Base-by-base conservation (phyloP, 768 basidiomycete species). In the Tubosaeta sp. region DNA sequence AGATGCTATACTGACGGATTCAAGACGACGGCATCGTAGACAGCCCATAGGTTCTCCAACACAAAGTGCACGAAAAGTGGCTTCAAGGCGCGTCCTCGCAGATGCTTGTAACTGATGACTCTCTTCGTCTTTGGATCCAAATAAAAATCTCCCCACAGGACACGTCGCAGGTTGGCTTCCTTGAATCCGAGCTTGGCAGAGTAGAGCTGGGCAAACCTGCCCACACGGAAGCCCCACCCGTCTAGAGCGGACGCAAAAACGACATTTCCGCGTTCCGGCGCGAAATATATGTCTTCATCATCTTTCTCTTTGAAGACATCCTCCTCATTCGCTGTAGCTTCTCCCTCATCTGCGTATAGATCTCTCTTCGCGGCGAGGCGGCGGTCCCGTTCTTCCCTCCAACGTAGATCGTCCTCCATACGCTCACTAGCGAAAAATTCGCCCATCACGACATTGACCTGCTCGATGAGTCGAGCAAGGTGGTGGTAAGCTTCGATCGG, bases 371-470 rank as follows among this genome's bases (percentile, higher is more conserved):
- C 79, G 12, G 83, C 84, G 16, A 95, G 71, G 12, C 94, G 81
- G 19, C 83, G 79, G 61, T 97, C 92, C 27, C 90, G 84, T 57
- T 92, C 91, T 73, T 98, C 95, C 57, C 88, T 76, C 92, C 97
- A 97, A 13, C 91, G 78, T 19, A 93, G 70, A 70, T 98, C 95
- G 55, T 97, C 94, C 57, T 95, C 94, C 94, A 98, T 97, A 16
- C 97, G 76, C 56, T 97, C 95, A 2, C 88, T 81, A 4, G 95
- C 93, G 63, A 94, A 98, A 69, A 97, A 95, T 52, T 83, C 83
- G 0, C 97, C 97, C 93, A 98, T 95, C 46, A 98, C 91, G 0
- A 94, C 97, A 63, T 98, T 99, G 25, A 97, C 95, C 62, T 97
- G 91, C 67, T 98, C 95, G 48, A 99, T 91, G 13, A 97, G 77